Percentiles rank a stretch among this genome's conserved stretches.
Evolutionary conservation across 2,329 filamentous ascomycete species (phyloP).

Genomic region (Diaporthe australafricana): DNA sequence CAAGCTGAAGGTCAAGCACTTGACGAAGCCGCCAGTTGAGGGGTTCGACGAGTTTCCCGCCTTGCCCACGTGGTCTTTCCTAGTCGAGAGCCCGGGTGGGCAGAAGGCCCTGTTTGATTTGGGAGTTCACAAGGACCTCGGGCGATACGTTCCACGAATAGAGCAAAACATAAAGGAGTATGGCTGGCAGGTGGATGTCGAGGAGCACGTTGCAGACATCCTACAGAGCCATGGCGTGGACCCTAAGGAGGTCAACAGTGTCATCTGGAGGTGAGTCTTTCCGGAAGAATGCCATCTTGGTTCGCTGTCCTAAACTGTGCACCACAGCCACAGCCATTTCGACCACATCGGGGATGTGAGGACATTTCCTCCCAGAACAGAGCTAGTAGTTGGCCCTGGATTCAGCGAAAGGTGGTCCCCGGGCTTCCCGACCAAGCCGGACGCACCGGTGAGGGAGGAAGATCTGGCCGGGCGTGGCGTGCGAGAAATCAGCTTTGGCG

Average conservation of each 20-base stretch:
- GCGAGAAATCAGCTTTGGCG: constrained; percentile 33
- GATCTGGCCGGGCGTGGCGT: constrained; percentile 30
- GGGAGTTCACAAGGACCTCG: constrained; percentile 23
- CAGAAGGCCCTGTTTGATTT: constrained; percentile 29
- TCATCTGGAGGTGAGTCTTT: constrained; percentile 37
- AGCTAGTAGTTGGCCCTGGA: constrained; percentile 42
- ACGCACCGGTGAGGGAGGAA: constrained; percentile 30
- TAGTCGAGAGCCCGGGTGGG: constrained; percentile 27
- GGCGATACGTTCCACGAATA: constrained; percentile 14
- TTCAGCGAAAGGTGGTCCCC: constrained; percentile 39
- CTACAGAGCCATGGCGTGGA: constrained; percentile 33
- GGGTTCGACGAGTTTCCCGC: background rate
- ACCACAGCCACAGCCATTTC: constrained; percentile 41
- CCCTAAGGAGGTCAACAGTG: constrained; percentile 27
- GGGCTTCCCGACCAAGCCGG: constrained; percentile 39
- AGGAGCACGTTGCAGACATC: constrained; percentile 34
- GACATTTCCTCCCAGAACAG: constrained; percentile 39
- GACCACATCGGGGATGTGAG: constrained; percentile 41
- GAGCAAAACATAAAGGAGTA: constrained; percentile 10
- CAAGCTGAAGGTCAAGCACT: background rate
- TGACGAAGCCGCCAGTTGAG: constrained; percentile 14
- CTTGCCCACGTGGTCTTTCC: constrained; percentile 24
- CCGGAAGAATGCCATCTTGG: too few relatives aligned
- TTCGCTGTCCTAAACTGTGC: background rate
- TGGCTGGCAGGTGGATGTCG: constrained; percentile 3